These are phyloP conservation scores for Aspergillus aculeatus DNA, from an alignment of 2,329 filamentous ascomycete genomes.

Conservation along the genomic window DNA sequence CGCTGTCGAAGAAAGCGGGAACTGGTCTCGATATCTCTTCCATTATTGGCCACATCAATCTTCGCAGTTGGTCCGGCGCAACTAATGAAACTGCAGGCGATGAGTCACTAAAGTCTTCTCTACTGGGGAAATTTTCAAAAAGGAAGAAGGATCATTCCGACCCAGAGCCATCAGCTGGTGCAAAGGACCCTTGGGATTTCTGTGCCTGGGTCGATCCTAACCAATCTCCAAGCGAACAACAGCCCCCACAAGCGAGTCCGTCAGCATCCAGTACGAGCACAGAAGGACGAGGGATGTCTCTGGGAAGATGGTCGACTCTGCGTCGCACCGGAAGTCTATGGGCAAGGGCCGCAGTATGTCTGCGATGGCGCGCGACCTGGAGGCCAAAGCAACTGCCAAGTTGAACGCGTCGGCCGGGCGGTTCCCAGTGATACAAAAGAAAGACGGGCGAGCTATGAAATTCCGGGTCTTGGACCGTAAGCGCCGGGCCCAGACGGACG, in stretches of 20 bases:
- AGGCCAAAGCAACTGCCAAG: slow-evolving; percentile 11
- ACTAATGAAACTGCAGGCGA: slow-evolving; percentile 12
- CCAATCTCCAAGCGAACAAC: slow-evolving; percentile 5
- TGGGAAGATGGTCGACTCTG: slow-evolving; percentile 12
- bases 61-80: slow-evolving; percentile 14
- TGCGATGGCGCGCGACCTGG: slow-evolving; percentile 13
- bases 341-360: slow-evolving; percentile 14
- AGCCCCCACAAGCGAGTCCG: not conserved
- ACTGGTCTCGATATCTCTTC: slow-evolving; percentile 14
- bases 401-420: slow-evolving; percentile 7
- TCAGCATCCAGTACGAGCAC: not conserved
- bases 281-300: slow-evolving; percentile 5
- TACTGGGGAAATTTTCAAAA: slow-evolving; percentile 22
- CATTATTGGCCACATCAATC: slow-evolving; percentile 13
- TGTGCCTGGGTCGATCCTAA: slow-evolving; percentile 15
- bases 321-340: slow-evolving; percentile 15
- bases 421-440: slow-evolving; percentile 14
- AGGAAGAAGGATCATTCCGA: slow-evolving; percentile 12
- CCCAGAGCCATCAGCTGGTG: not conserved
- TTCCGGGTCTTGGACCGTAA: slow-evolving; percentile 11
- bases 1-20: slow-evolving; percentile 5
- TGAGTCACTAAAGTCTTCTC: slow-evolving; percentile 12
- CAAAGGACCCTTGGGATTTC: slow-evolving; percentile 17
- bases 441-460: slow-evolving; percentile 12
- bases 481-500: not conserved